phyloP scores from a whole-genome alignment of 768 basidiomycete species.

The Chiua virens region DNA sequence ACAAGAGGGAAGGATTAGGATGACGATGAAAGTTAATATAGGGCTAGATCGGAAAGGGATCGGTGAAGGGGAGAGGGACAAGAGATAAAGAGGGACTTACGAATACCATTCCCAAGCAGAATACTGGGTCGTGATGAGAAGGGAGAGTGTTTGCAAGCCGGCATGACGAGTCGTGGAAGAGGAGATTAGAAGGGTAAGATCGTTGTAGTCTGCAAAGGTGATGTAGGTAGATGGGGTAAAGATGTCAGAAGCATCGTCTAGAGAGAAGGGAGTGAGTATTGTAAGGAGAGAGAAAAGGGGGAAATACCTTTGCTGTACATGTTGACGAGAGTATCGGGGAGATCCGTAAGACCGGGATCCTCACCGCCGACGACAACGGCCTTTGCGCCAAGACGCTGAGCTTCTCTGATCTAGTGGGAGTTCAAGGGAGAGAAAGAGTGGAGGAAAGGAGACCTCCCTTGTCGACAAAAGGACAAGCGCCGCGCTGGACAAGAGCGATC shows the following conservation, averaged over 20 bases:
- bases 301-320: slow-evolving; percentile 90
- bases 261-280: background rate
- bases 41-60: slow-evolving; percentile 47
- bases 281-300: slow-evolving; percentile 27
- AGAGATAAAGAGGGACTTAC: slow-evolving; percentile 39
- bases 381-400: slow-evolving; percentile 70
- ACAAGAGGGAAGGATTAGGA: slow-evolving; percentile 86
- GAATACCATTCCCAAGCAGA: slow-evolving; percentile 93
- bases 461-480: slow-evolving; percentile 86
- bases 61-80: slow-evolving; percentile 4
- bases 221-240: slow-evolving; percentile 86
- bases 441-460: slow-evolving; percentile 56
- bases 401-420: slow-evolving; percentile 47
- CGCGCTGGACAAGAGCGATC: slow-evolving; percentile 91
- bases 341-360: slow-evolving; percentile 60
- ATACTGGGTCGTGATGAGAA: slow-evolving; percentile 76
- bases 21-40: slow-evolving; percentile 82
- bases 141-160: slow-evolving; percentile 70
- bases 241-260: slow-evolving; percentile 86
- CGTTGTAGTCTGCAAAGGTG: slow-evolving; percentile 75
- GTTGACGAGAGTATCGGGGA: slow-evolving; percentile 76
- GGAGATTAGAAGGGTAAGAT: slow-evolving; percentile 66
- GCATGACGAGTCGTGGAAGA: slow-evolving; percentile 79
- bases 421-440: background rate
- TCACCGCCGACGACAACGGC: slow-evolving; percentile 93